Conservation (phyloP, 2,329 filamentous ascomycete genomes). For the Fusarium domesticum region DNA sequence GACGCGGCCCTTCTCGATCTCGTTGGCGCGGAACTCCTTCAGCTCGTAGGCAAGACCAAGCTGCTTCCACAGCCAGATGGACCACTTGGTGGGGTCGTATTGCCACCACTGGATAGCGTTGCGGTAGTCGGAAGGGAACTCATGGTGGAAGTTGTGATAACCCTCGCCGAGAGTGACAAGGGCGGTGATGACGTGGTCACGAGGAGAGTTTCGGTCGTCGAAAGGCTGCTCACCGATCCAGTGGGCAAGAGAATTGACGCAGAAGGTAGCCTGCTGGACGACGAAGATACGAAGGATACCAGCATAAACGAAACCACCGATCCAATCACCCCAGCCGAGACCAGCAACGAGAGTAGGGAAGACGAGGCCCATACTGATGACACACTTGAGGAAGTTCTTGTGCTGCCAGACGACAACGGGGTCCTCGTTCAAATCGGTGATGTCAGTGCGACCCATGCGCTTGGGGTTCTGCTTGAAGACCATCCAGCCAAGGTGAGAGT, state of each 20-base stretch:
- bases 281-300: conserved; percentile 86
- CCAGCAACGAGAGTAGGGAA: conserved; percentile 75
- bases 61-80: conserved; percentile 80
- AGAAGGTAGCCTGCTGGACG: conserved; percentile 90
- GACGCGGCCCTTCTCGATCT: conserved; percentile 87
- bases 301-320: conserved; percentile 78
- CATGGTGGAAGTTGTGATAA: conserved; percentile 95
- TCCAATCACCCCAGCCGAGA: conserved; percentile 76
- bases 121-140: conserved; percentile 90
- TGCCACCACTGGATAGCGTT: conserved; percentile 90
- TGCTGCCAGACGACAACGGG: conserved; percentile 85
- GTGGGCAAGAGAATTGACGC: conserved; percentile 86
- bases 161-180: conserved; percentile 83
- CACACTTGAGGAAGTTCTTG: conserved; percentile 78
- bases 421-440: conserved; percentile 84
- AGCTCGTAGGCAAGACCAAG: conserved; percentile 80
- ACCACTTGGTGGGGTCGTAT: conserved; percentile 90
- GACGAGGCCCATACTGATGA: conserved; percentile 72
- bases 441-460: conserved; percentile 82
- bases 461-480: conserved; percentile 91
- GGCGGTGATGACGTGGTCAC: conserved; percentile 83
- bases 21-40: conserved; percentile 87
- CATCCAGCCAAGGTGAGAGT: conserved; percentile 84
- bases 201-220: conserved; percentile 86
- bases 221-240: conserved; percentile 92